Evolutionary conservation across 208 protist species (phyloP).

Genomic region (Trypanosomatidae sp.): DNA sequence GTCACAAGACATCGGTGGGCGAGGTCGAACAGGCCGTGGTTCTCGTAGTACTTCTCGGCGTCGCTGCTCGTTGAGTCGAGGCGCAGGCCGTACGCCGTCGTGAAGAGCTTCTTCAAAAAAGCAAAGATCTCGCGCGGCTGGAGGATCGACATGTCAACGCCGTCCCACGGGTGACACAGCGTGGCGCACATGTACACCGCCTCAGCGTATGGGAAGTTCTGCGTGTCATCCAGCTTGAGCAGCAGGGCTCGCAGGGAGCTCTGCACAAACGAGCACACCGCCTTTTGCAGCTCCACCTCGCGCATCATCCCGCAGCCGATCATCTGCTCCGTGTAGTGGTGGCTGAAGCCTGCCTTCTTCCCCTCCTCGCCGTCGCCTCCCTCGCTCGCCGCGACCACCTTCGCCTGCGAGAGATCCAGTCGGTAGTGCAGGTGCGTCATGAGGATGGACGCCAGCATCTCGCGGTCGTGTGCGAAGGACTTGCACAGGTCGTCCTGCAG

Average conservation of each 20-base stretch:
- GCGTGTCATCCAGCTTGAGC: slow-evolving; percentile 27
- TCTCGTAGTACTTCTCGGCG: slow-evolving; percentile 39
- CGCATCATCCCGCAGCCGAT: slow-evolving; percentile 79
- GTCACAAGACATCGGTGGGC: slow-evolving; percentile 63
- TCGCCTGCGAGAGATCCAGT: slow-evolving; percentile 21
- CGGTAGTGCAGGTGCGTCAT: slow-evolving; percentile 40
- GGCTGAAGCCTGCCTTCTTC: slow-evolving; percentile 24
- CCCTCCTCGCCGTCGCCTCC: slow-evolving; percentile 21
- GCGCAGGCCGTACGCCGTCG: slow-evolving; percentile 17
- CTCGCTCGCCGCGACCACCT: not conserved
- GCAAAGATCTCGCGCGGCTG: slow-evolving; percentile 69
- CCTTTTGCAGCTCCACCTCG: slow-evolving; percentile 75
- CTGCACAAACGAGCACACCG: slow-evolving; percentile 78
- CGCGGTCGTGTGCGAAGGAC: slow-evolving; percentile 39
- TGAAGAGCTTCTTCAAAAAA: slow-evolving; percentile 62
- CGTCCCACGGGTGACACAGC: slow-evolving; percentile 86
- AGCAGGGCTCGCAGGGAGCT: slow-evolving; percentile 53
- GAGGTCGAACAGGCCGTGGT: slow-evolving; percentile 69
- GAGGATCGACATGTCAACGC: slow-evolving; percentile 85
- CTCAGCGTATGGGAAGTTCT: slow-evolving; percentile 33
- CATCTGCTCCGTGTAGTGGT: slow-evolving; percentile 69
- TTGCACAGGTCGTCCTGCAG: slow-evolving; percentile 69
- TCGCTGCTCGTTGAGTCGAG: slow-evolving; percentile 18
- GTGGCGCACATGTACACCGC: slow-evolving; percentile 70
- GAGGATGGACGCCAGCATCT: slow-evolving; percentile 48